These are phyloP conservation scores for Aureobasidium sp. DNA, from an alignment of 2,329 filamentous ascomycete genomes.

Conservation along the genomic window DNA sequence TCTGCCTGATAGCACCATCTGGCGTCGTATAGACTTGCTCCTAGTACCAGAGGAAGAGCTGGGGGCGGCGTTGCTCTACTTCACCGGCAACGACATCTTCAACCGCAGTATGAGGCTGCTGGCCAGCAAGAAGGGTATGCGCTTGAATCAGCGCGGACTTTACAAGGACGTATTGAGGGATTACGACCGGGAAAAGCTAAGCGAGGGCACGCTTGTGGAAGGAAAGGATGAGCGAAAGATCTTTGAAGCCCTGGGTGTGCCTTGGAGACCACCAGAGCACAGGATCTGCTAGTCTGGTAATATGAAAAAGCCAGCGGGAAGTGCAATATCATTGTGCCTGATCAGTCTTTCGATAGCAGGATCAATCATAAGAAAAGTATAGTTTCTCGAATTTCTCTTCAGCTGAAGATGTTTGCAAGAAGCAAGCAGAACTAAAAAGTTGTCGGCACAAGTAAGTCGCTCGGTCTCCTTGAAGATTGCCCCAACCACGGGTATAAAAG, in stretches of 20 bases:
- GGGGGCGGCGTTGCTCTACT: slow-evolving; percentile 85
- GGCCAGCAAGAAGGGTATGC: slow-evolving; percentile 73
- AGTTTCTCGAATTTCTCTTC: too few relatives aligned
- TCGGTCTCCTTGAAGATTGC: too few relatives aligned
- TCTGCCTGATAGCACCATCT: slow-evolving; percentile 54
- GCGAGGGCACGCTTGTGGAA: slow-evolving; percentile 64
- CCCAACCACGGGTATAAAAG: neutral
- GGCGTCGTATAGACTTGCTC: slow-evolving; percentile 79
- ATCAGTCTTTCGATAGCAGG: too few relatives aligned
- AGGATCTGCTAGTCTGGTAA: slow-evolving; percentile 54
- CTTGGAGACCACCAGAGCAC: slow-evolving; percentile 72
- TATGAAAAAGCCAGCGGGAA: too few relatives aligned
- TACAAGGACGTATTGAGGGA: slow-evolving; percentile 64
- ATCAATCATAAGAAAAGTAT: too few relatives aligned
- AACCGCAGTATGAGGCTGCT: slow-evolving; percentile 78
- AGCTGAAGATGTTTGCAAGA: too few relatives aligned
- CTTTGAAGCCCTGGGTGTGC: slow-evolving; percentile 74
- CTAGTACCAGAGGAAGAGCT: slow-evolving; percentile 72
- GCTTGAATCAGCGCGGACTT: slow-evolving; percentile 75
- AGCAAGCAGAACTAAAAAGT: too few relatives aligned
- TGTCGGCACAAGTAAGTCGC: too few relatives aligned
- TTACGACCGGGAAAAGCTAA: slow-evolving; percentile 51
- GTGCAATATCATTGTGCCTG: too few relatives aligned
- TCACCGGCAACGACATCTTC: slow-evolving; percentile 92
- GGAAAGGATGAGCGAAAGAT: slow-evolving; percentile 69